Evolutionary conservation across 495 filamentous ascomycete genomes (phyloP), one percentile per base, ranked within the genome.

Genomic region (Rusavskia elegans): DNA sequence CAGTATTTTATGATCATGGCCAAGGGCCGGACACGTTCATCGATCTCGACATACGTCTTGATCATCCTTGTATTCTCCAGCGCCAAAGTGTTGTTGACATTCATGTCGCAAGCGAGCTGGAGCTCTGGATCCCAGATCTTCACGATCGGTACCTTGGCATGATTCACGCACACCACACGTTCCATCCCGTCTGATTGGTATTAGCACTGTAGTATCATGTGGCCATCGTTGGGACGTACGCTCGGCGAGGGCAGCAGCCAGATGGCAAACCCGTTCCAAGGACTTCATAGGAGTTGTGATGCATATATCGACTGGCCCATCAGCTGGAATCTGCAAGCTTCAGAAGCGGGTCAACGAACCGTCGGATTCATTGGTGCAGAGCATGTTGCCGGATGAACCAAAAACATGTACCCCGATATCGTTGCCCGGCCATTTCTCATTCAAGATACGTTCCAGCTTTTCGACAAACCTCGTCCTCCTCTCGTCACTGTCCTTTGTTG

Each of bases 41-140:
- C 92, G 53, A 95, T 84, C 60, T 93, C 79, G 52, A 97, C 87
- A 69, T 98, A 98, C 0, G 88, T 95, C 64, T 89, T 89, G 58
- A 98, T 88, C 92, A 98, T 95, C 13, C 88, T 82, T 23, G 92
- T 98, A 61, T 98, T 98, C 63, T 96, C 89, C 55, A 98, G 68
- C 1, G 92, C 92, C 44, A 90, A 57, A 2, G 89, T 89, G 57
- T 95, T 98, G 68, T 98, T 98, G 68, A 97, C 88, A 53, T 97
- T 98, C 84, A 98, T 92, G 63, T 98, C 92, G 58, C 88, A 95
- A n/a, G 88, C 84, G 53, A 98, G 71, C 37, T 78, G 69, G 23
- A 95, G 73, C 65, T 95, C 88, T 0, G 92, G 93, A 62, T 98
- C 92, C 89, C 89, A 97, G 45, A 95, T 90, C 69, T 97, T 98